A percentile compares a stretch with the other conserved stretches of the same genome.
Conservation (phyloP, 192 early-diverging fungal genomes). For the Polychytrium aggregatum region DNA sequence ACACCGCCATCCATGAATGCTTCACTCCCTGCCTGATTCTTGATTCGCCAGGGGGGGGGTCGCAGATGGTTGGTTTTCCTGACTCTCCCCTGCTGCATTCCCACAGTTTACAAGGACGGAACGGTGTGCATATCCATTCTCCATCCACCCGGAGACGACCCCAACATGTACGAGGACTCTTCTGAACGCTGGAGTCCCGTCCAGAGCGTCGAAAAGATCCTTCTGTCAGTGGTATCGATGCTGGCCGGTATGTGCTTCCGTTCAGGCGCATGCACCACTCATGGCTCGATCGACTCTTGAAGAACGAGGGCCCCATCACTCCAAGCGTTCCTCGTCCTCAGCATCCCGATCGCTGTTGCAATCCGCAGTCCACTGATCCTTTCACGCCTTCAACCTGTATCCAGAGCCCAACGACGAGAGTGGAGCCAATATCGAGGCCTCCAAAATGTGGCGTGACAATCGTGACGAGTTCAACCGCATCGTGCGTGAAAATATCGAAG, state of each 20-base stretch:
- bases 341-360: no score
- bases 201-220: constrained; percentile 96
- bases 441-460: constrained; percentile 89
- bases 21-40: no score
- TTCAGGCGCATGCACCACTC: no score
- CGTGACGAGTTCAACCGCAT: constrained; percentile 70
- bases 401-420: constrained; percentile 95
- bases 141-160: constrained; percentile 95
- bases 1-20: no score
- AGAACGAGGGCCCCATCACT: no score
- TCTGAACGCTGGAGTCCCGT: constrained; percentile 96
- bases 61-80: no score
- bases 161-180: constrained; percentile 92
- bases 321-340: no score
- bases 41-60: no score
- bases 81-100: not conserved
- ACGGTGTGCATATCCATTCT: constrained; percentile 97
- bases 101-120: constrained; percentile 79
- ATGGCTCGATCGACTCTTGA: no score
- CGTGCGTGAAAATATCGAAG: constrained; percentile 63
- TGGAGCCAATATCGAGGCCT: constrained; percentile 96
- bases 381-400: constrained; percentile 3
- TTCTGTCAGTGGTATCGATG: constrained; percentile 91
- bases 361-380: no score
- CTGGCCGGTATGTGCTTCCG: constrained; percentile 48